Evolutionary conservation across 306 rosid genomes (phyloP), one percentile per base, ranked within the genome.

Genomic region (Cucurbita ficifolia): DNA sequence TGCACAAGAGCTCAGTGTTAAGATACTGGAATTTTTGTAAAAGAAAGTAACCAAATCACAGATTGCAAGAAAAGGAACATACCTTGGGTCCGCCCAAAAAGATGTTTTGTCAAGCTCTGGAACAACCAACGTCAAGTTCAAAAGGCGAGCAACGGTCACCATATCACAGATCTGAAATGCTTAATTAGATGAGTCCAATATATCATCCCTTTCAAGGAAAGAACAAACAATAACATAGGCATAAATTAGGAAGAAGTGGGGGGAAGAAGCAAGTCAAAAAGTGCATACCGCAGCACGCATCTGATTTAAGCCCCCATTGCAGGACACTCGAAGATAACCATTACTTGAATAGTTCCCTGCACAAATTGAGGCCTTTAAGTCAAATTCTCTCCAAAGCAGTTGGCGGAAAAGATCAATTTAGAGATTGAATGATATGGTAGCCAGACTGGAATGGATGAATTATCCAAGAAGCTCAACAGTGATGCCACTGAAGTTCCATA

Each of bases 61-160:
- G 69, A 8, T 33, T 72, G 70, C 49, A 67, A 83, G 62, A 81
- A 70, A 58, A 29, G 29, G 59, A 76, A 68, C 17, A 40, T 81
- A 95, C 99, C 99, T 95, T 43, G 91, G 96, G 76, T 95, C 99
- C 18, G 97, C 96, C 99, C 99, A 95, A 83, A 95, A 89, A 48
- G 99, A 95, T 77, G 84, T 82, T 82, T 95, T 91, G 81, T 95
- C 99, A 70, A 95, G 99, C 84, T 95, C 97, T 7, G 99, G 99
- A 77, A 95, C 89, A 79, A 95, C 97, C 84, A 95, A 81, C 33
- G 99, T 89, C 68, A 95, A 96, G 84, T 95, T 95, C 84, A 95
- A 88, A 75, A 89, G 81, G 70, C 96, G 88, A 81, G 99, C 99
- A 88, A 95, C 81, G 38, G 96, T 82, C 77, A 91, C 99, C 99